phyloP scores from a whole-genome alignment of 306 rosid genomes.

The Rosa persica region DNA sequence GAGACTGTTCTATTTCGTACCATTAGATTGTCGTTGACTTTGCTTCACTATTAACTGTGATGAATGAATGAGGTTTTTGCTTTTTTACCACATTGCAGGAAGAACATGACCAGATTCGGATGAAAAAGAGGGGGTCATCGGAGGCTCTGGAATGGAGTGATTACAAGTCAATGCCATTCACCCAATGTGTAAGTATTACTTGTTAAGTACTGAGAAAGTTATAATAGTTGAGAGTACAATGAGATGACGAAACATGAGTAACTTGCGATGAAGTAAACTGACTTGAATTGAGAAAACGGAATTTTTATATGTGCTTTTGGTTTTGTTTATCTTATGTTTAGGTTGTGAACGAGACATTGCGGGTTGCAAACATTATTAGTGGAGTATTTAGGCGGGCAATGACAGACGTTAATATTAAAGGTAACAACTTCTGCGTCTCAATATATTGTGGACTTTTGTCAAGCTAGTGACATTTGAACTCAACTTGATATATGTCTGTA shows the following conservation, averaged over 20 bases:
- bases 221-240: not conserved
- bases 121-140: conserved; percentile 47
- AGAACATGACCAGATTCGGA: conserved; percentile 81
- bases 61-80: conserved; percentile 7
- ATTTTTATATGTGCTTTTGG: not conserved
- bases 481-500: not conserved
- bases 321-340: conserved; percentile 6
- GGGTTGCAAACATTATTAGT: conserved; percentile 77
- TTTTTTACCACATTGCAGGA: conserved; percentile 40
- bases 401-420: conserved; percentile 75
- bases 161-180: conserved; percentile 88
- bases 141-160: conserved; percentile 58
- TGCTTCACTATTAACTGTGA: not conserved
- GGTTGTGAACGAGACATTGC: conserved; percentile 92
- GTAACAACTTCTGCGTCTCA: conserved; percentile 28
- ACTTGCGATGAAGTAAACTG: not conserved
- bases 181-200: conserved; percentile 73
- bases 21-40: not conserved
- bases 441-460: not conserved
- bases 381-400: conserved; percentile 84
- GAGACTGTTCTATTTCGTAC: not conserved
- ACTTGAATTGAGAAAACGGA: not conserved
- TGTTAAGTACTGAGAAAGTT: not conserved
- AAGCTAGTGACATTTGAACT: not conserved
- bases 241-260: not conserved